phyloP scores from a whole-genome alignment of 2,329 filamentous ascomycete genomes.

The Trematosphaeria pertusa region DNA sequence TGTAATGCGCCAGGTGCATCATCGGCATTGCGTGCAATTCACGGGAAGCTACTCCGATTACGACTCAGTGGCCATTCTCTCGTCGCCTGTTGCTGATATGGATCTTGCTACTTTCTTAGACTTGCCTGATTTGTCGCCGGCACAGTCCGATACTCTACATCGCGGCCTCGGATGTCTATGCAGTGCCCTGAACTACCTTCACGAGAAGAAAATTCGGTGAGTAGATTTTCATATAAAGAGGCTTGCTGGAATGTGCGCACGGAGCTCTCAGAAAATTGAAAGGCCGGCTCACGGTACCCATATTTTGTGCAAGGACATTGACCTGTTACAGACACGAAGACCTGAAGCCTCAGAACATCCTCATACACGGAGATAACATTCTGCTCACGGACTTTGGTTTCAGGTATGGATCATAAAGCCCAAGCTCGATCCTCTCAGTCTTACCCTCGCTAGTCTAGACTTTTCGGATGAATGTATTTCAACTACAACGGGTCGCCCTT shows the following conservation, averaged over 20 bases:
- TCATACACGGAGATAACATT: constrained; percentile 24
- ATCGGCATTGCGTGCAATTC: constrained; percentile 22
- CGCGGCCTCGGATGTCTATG: constrained; percentile 16
- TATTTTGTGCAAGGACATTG: too few relatives aligned
- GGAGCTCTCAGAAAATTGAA: too few relatives aligned
- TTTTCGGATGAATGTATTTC: constrained; percentile 23
- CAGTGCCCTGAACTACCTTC: constrained; percentile 16
- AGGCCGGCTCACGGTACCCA: too few relatives aligned
- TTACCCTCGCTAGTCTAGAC: constrained; percentile 24
- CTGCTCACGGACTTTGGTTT: constrained; percentile 27
- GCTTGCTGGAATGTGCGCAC: too few relatives aligned
- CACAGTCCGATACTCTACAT: constrained; percentile 4
- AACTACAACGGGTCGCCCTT: constrained; percentile 20
- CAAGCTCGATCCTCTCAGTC: too few relatives aligned
- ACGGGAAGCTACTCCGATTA: constrained; percentile 23
- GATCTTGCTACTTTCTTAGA: constrained; percentile 22
- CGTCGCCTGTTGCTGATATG: constrained; percentile 23
- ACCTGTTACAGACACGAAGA: constrained; percentile 20
- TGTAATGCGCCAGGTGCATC: constrained; percentile 23
- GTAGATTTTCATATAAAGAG: not conserved
- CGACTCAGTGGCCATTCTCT: constrained; percentile 20
- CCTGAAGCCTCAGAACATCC: constrained; percentile 26
- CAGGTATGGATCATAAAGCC: constrained; percentile 11
- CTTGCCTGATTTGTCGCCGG: not conserved
- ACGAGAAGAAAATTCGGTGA: constrained; percentile 16